These are phyloP conservation scores for Xylaria arbuscula DNA, from an alignment of 2,329 filamentous ascomycete species.

Conservation along the genomic window DNA sequence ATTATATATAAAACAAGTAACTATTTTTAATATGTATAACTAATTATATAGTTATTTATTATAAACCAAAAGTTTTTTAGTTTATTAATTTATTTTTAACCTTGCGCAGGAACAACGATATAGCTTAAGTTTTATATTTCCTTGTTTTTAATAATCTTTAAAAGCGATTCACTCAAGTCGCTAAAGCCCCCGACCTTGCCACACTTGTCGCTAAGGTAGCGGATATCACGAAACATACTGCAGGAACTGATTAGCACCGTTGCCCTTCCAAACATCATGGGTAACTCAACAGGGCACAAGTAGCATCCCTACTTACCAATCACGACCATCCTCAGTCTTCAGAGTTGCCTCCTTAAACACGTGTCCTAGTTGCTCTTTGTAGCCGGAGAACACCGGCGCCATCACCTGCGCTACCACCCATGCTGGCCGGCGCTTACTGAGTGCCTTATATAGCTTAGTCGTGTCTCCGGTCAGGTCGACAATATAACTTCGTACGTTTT, in stretches of 20 bases:
- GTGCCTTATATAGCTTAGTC: constrained; percentile 52
- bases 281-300: constrained; percentile 8
- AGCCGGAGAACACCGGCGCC: constrained; percentile 82
- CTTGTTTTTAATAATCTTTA: constrained; percentile 73
- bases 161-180: constrained; percentile 75
- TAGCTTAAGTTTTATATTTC: constrained; percentile 41
- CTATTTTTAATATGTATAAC: too few relatives aligned
- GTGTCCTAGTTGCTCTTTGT: constrained; percentile 81
- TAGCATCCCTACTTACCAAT: constrained; percentile 66
- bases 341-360: constrained; percentile 74
- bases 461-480: constrained; percentile 89
- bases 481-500: constrained; percentile 75
- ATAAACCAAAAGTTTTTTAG: too few relatives aligned
- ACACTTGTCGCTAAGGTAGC: constrained; percentile 76
- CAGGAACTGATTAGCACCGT: constrained; percentile 56
- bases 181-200: constrained; percentile 82
- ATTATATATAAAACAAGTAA: too few relatives aligned
- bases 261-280: constrained; percentile 1
- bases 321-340: constrained; percentile 73
- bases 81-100: too few relatives aligned
- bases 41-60: too few relatives aligned
- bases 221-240: constrained; percentile 76
- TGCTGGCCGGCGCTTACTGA: constrained; percentile 83
- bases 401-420: constrained; percentile 83
- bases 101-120: too few relatives aligned